phyloP scores from a whole-genome alignment of 495 filamentous ascomycete species.

The Aspergillus sclerotiicarbonarius region DNA sequence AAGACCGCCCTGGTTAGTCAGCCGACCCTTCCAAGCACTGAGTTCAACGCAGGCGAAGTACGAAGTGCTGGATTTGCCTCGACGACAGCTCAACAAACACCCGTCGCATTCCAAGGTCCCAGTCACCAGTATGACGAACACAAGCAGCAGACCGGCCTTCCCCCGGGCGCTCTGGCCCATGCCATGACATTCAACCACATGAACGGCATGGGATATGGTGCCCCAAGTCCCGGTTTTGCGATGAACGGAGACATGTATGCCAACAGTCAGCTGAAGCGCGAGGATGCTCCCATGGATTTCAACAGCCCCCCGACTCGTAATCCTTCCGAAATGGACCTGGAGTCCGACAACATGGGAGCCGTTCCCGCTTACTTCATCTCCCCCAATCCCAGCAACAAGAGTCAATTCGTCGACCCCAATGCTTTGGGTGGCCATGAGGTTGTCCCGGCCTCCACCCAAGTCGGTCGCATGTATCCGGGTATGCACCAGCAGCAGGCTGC shows the following conservation, averaged over 20 bases:
- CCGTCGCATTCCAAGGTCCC: slow-evolving; percentile 66
- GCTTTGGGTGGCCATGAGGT: slow-evolving; percentile 60
- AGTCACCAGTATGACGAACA: slow-evolving; percentile 92
- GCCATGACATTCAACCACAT: slow-evolving; percentile 65
- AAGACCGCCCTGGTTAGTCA: slow-evolving; percentile 40
- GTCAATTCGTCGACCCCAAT: slow-evolving; percentile 67
- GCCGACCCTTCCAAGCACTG: slow-evolving; percentile 37
- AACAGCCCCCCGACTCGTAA: slow-evolving; percentile 51
- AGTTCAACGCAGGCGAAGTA: slow-evolving; percentile 36
- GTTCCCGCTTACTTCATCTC: slow-evolving; percentile 48
- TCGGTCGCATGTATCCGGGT: slow-evolving; percentile 78
- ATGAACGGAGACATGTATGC: slow-evolving; percentile 48
- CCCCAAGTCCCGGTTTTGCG: slow-evolving; percentile 44
- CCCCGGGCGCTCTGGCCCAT: slow-evolving; percentile 70
- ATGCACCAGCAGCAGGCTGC: slow-evolving; percentile 90
- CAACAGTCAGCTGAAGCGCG: slow-evolving; percentile 49
- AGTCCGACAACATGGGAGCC: slow-evolving; percentile 62
- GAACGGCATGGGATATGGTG: slow-evolving; percentile 52
- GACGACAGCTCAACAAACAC: slow-evolving; percentile 36
- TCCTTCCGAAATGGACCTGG: slow-evolving; percentile 55
- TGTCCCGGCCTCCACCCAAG: slow-evolving; percentile 48
- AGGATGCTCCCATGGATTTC: slow-evolving; percentile 51
- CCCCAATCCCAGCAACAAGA: slow-evolving; percentile 33
- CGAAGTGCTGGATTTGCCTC: slow-evolving; percentile 42
- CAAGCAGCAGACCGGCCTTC: slow-evolving; percentile 86